Evolutionary conservation across 805 yeast species (phyloP).

Genomic region (Candida hungchunana): DNA sequence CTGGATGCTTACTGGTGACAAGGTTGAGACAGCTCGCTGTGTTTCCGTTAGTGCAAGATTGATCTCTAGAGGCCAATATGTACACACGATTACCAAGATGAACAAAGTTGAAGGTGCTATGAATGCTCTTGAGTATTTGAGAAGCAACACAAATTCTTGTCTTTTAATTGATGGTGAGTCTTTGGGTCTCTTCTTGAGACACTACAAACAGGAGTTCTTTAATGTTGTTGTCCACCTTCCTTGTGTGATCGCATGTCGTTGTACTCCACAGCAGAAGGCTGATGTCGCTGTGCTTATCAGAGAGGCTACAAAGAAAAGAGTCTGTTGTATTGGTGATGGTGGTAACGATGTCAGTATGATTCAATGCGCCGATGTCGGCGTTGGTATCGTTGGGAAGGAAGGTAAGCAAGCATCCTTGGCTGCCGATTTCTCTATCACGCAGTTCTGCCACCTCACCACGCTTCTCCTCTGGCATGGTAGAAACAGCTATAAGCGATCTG

Average conservation of each 20-base stretch:
- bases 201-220: conserved; percentile 69
- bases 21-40: conserved; percentile 97
- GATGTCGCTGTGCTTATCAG: conserved; percentile 84
- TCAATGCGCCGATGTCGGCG: conserved; percentile 98
- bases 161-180: conserved; percentile 94
- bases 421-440: conserved; percentile 92
- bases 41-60: conserved; percentile 94
- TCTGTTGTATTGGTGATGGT: conserved; percentile 98
- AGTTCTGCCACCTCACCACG: conserved; percentile 84
- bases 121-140: conserved; percentile 68
- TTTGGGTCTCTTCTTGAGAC: conserved; percentile 59
- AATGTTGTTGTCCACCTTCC: conserved; percentile 75
- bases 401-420: conserved; percentile 97
- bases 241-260: conserved; percentile 96
- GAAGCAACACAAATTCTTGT: conserved; percentile 57
- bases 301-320: conserved; percentile 77
- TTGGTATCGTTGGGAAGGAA: conserved; percentile 98
- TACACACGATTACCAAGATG: conserved; percentile 76
- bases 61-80: conserved; percentile 89
- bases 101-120: conserved; percentile 57
- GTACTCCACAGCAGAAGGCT: conserved; percentile 98
- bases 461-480: conserved; percentile 96
- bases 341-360: conserved; percentile 99
- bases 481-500: conserved; percentile 92
- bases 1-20: conserved; percentile 99